Evolutionary conservation across 371 early-diverging fungal species (phyloP).

Genomic region (Mucor saturninus): DNA sequence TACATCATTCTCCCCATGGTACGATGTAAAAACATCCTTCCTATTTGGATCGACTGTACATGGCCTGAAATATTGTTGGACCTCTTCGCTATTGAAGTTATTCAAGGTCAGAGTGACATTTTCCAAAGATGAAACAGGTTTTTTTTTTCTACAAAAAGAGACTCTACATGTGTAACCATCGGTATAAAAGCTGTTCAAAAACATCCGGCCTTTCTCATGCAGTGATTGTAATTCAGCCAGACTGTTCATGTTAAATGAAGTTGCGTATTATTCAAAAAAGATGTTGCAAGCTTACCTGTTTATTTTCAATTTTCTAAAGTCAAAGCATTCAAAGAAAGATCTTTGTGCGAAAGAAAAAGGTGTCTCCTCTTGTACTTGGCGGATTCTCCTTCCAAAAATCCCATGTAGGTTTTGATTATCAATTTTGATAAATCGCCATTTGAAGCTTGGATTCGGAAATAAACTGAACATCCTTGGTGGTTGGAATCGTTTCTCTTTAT

Average conservation of each 20-base stretch:
- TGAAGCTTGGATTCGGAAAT: background rate
- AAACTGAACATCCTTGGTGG: background rate
- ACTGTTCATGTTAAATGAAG: background rate
- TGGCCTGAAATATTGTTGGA: conserved; percentile 5
- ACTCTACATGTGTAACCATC: background rate
- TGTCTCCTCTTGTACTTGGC: background rate
- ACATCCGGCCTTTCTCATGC: background rate
- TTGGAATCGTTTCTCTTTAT: background rate
- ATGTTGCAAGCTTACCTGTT: background rate
- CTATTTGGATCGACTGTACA: conserved; percentile 9
- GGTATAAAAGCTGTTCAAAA: background rate
- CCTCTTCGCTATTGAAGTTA: background rate
- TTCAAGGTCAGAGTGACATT: background rate
- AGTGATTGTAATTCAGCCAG: background rate
- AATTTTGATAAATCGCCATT: background rate
- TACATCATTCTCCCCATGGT: conserved; percentile 8
- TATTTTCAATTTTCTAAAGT: background rate
- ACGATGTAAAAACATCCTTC: conserved; percentile 4
- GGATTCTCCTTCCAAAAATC: background rate
- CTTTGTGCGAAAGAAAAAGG: background rate
- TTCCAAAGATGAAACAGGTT: background rate
- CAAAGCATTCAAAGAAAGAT: background rate
- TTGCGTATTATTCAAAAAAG: background rate
- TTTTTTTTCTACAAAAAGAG: background rate
- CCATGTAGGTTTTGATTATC: background rate